Evolutionary conservation across 148 eudicot species (phyloP).

Genomic region (Camellia sinensis): DNA sequence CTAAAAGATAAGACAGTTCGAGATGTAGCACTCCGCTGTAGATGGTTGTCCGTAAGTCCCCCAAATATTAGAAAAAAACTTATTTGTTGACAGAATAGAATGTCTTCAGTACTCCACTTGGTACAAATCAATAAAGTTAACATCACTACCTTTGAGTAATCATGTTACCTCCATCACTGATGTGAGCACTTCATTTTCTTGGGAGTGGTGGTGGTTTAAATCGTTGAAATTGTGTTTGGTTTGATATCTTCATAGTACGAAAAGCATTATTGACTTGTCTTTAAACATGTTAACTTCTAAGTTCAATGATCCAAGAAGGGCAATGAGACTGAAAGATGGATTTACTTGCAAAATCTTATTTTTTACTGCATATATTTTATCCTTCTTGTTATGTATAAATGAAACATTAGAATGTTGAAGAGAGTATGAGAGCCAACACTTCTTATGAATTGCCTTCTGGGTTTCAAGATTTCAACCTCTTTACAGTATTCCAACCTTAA

Average conservation of each 20-base stretch:
- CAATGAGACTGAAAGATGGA: neutral
- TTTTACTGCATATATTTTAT: no score
- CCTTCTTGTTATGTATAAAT: no score
- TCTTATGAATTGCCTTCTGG: neutral
- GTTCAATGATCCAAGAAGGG: no score
- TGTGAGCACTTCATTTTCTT: no score
- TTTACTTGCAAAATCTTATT: neutral
- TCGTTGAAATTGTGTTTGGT: neutral
- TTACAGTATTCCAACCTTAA: neutral
- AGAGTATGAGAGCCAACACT: neutral
- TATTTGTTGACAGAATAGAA: neutral
- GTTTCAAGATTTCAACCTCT: neutral
- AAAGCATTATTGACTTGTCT: neutral
- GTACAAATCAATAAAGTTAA: neutral
- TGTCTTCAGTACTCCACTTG: neutral
- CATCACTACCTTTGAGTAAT: neutral
- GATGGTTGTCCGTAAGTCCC: slow-evolving; percentile 72
- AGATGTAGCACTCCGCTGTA: slow-evolving; percentile 74
- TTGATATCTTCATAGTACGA: neutral
- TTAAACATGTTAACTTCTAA: no score
- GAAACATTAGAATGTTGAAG: neutral
- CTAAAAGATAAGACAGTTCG: slow-evolving; percentile 73
- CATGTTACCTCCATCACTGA: neutral
- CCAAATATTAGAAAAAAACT: neutral
- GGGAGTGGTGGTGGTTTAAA: neutral